A percentile compares a stretch with the other conserved stretches of the same genome.
Evolutionary conservation across 306 rosid genomes (phyloP).

Genomic region (Boehmeria nivea): DNA sequence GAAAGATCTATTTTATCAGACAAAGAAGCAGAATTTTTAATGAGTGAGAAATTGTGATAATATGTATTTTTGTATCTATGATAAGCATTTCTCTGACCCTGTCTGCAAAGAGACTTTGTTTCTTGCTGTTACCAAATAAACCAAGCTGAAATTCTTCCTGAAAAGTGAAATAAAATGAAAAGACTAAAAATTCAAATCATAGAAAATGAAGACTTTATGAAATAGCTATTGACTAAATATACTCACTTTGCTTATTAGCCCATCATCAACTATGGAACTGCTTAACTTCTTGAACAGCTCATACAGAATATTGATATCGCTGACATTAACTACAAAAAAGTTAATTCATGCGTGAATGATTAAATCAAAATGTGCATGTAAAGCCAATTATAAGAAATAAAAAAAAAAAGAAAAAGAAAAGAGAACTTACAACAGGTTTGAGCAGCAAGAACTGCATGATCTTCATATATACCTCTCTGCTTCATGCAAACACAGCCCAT

Average conservation of each 20-base stretch:
- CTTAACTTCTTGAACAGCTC: slow-evolving; percentile 49
- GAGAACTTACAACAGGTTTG: slow-evolving; percentile 46
- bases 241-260: slow-evolving; percentile 50
- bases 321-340: slow-evolving; percentile 30
- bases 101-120: slow-evolving; percentile 37
- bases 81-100: slow-evolving; percentile 25
- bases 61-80: too few species aligned
- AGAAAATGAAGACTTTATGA: too few species aligned
- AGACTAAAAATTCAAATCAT: neutral
- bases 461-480: slow-evolving; percentile 28
- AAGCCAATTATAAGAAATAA: neutral
- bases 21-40: neutral
- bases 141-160: slow-evolving; percentile 63
- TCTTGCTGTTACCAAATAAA: slow-evolving; percentile 41
- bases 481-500: slow-evolving; percentile 38
- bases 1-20: slow-evolving; percentile 31
- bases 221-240: neutral
- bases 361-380: neutral
- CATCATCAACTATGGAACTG: slow-evolving; percentile 49
- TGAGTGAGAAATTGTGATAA: too few species aligned
- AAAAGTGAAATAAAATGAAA: neutral
- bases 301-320: slow-evolving; percentile 40
- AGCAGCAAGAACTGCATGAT: slow-evolving; percentile 37
- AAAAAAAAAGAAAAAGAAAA: neutral
- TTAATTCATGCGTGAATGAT: too few species aligned